These are phyloP conservation scores for Colletotrichum sp. DNA, from an alignment of 2,329 filamentous ascomycete genomes.

Conservation along the genomic window DNA sequence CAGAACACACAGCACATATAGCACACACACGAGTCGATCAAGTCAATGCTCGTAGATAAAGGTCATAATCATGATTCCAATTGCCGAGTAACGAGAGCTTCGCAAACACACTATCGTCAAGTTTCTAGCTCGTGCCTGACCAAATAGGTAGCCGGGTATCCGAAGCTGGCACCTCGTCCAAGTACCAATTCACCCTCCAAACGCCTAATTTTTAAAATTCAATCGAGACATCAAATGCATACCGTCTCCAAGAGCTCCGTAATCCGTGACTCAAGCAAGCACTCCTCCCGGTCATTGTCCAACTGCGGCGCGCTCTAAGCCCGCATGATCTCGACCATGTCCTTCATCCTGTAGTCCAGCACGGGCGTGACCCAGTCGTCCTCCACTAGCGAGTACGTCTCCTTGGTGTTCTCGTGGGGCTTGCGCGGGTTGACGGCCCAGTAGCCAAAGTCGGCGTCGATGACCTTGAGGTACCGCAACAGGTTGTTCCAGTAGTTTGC, in stretches of 20 bases:
- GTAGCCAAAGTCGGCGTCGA: constrained; percentile 72
- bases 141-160: constrained; percentile 13
- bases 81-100: not conserved
- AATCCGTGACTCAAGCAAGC: not conserved
- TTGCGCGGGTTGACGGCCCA: constrained; percentile 75
- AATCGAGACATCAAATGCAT: not conserved
- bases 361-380: constrained; percentile 70
- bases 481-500: constrained; percentile 71
- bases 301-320: constrained; percentile 4
- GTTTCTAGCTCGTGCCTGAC: constrained; percentile 13
- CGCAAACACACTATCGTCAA: not conserved
- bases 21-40: not conserved
- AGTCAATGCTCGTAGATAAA: not conserved
- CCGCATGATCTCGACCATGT: constrained; percentile 61
- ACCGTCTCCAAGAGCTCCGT: not conserved
- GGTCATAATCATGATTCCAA: not conserved
- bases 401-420: constrained; percentile 58
- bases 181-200: not conserved
- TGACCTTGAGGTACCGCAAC: constrained; percentile 59
- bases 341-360: constrained; percentile 67
- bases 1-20: not conserved
- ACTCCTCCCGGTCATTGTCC: not conserved
- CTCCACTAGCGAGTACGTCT: constrained; percentile 66
- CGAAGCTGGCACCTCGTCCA: constrained; percentile 10
- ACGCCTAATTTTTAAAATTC: not conserved